Evolutionary conservation across 192 early-diverging fungal species (phyloP).

Genomic region (Coemansia sp.): DNA sequence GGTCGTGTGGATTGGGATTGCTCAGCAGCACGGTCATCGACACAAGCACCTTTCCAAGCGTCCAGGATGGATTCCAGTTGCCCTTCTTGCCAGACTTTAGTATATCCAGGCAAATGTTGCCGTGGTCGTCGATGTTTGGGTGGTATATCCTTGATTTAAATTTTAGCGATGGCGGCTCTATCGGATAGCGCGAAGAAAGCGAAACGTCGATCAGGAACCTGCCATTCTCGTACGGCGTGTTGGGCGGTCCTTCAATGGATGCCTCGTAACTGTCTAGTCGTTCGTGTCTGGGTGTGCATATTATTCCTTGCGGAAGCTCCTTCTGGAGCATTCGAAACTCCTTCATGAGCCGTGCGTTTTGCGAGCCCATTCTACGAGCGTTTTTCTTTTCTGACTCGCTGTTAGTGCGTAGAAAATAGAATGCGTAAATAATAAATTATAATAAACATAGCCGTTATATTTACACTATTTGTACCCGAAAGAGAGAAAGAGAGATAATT

Average conservation of each 20-base stretch:
- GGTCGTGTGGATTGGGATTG: slow-evolving; percentile 73
- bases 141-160: slow-evolving; percentile 79
- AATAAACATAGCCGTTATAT: background rate
- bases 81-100: slow-evolving; percentile 61
- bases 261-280: slow-evolving; percentile 58
- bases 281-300: slow-evolving; percentile 65
- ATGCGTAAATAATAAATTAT: background rate
- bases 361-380: background rate
- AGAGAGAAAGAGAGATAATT: background rate
- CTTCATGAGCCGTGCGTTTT: slow-evolving; percentile 26
- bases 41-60: slow-evolving; percentile 59
- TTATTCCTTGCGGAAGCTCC: slow-evolving; percentile 59
- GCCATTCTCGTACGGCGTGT: slow-evolving; percentile 68
- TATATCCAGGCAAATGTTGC: slow-evolving; percentile 73
- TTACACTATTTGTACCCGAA: background rate
- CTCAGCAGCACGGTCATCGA: slow-evolving; percentile 61
- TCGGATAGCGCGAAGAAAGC: slow-evolving; percentile 58
- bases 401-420: background rate
- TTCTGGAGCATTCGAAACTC: slow-evolving; percentile 44
- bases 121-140: slow-evolving; percentile 77
- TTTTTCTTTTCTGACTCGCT: slow-evolving; percentile 2
- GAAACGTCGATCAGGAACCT: slow-evolving; percentile 62
- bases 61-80: slow-evolving; percentile 71
- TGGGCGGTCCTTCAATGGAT: slow-evolving; percentile 62
- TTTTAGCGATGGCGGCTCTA: slow-evolving; percentile 69